Evolutionary conservation across 805 yeast species (phyloP).

Genomic region (Wickerhamiella hasegawae): DNA sequence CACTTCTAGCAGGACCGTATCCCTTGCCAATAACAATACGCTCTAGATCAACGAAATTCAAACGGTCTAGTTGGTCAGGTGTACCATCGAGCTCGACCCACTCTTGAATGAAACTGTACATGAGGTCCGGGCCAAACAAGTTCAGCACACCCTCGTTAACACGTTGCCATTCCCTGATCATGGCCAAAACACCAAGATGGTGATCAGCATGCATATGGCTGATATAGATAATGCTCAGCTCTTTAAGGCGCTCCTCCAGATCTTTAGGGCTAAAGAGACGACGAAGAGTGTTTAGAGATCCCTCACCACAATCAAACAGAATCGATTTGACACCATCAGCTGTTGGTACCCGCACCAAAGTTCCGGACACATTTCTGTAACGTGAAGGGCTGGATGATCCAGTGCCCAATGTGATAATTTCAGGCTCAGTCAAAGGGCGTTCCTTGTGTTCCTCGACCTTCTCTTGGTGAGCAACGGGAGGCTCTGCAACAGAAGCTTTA

Average conservation of each 20-base stretch:
- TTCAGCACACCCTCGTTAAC: slow-evolving; percentile 25
- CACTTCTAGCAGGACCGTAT: slow-evolving; percentile 4
- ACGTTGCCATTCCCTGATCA: slow-evolving; percentile 48
- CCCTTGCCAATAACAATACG: slow-evolving; percentile 30
- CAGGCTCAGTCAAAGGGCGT: slow-evolving; percentile 24
- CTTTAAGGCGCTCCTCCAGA: slow-evolving; percentile 32
- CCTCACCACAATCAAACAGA: slow-evolving; percentile 90
- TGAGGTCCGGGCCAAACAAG: slow-evolving; percentile 64
- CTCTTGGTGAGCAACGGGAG: too few species aligned
- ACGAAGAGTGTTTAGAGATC: slow-evolving; percentile 56
- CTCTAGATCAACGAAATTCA: slow-evolving; percentile 45
- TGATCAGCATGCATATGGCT: slow-evolving; percentile 97
- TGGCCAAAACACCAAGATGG: slow-evolving; percentile 65
- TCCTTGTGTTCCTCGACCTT: too few species aligned
- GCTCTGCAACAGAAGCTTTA: too few species aligned
- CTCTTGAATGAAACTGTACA: slow-evolving; percentile 48
- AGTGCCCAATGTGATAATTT: slow-evolving; percentile 70
- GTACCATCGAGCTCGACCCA: slow-evolving; percentile 29
- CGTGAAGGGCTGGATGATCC: slow-evolving; percentile 84
- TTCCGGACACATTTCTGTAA: slow-evolving; percentile 72
- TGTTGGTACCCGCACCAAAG: slow-evolving; percentile 54
- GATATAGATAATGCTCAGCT: slow-evolving; percentile 49
- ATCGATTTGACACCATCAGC: slow-evolving; percentile 24
- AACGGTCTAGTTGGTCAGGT: slow-evolving; percentile 23
- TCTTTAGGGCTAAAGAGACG: slow-evolving; percentile 42